Evolutionary conservation across 257 asterid genomes (phyloP).

Genomic region (Cordia subcordata): DNA sequence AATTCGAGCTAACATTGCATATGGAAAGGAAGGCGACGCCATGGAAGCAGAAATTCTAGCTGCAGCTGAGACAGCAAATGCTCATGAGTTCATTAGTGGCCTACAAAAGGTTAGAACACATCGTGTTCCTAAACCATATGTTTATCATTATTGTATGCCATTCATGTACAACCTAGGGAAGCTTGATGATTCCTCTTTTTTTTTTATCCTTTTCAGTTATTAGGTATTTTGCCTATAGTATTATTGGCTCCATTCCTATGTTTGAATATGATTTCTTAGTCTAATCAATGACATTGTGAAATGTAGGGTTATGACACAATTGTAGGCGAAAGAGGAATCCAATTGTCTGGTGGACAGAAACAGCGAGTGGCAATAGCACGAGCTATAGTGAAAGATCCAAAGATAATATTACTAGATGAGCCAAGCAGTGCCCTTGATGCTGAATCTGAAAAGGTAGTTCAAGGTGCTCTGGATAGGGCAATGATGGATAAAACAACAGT

Average conservation of each 20-base stretch:
- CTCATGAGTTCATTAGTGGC: constrained; percentile 18
- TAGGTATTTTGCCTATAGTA: neutral
- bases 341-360: constrained; percentile 24
- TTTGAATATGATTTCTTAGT: neutral
- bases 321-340: constrained; percentile 24
- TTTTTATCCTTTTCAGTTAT: no score
- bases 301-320: constrained; percentile 18
- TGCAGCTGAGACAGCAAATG: constrained; percentile 23
- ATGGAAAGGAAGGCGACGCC: constrained; percentile 20
- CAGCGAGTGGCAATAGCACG: constrained; percentile 26
- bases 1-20: constrained; percentile 18
- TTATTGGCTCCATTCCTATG: no score
- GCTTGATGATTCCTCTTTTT: neutral
- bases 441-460: constrained; percentile 34
- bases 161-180: no score
- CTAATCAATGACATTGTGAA: neutral
- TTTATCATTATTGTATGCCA: neutral
- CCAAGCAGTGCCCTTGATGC: constrained; percentile 24
- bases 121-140: neutral
- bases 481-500: constrained; percentile 29
- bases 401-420: constrained; percentile 19
- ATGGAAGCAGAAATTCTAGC: constrained; percentile 17
- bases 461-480: constrained; percentile 28
- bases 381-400: constrained; percentile 16
- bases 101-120: constrained; percentile 8